phyloP scores from a whole-genome alignment of 2,329 filamentous ascomycete species.

The Venturia pyrina region DNA sequence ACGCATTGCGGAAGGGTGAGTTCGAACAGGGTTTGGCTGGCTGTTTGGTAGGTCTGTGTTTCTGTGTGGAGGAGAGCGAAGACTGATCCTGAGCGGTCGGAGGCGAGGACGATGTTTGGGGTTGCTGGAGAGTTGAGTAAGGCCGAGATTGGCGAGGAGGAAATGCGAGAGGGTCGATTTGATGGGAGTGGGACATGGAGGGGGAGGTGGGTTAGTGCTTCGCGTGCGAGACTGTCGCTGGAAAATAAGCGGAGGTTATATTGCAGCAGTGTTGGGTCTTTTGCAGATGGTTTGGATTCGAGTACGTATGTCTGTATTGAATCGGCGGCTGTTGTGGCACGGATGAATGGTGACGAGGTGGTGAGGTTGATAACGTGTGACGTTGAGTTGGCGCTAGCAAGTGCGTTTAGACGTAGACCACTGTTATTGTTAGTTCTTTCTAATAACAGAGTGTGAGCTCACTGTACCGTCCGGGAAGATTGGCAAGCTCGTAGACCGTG shows the following conservation, averaged over 20 bases:
- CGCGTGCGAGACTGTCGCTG: conserved; percentile 5
- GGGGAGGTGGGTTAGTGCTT: not conserved
- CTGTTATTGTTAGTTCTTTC: not conserved
- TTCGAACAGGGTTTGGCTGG: conserved; percentile 30
- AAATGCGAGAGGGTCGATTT: not conserved
- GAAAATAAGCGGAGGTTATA: not conserved
- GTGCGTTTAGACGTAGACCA: not conserved
- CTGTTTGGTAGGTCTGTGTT: conserved; percentile 16
- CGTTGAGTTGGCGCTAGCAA: conserved; percentile 28
- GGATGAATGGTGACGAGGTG: conserved; percentile 35
- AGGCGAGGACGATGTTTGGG: conserved; percentile 20
- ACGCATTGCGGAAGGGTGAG: conserved; percentile 32
- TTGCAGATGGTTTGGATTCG: conserved; percentile 21
- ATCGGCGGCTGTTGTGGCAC: conserved; percentile 44
- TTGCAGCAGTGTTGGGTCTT: conserved; percentile 21
- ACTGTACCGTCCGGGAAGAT: not conserved
- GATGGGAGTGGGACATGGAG: not conserved
- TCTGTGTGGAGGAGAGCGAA: conserved; percentile 22
- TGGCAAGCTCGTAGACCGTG: conserved; percentile 4
- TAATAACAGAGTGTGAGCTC: not conserved
- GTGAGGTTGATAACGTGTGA: conserved; percentile 43
- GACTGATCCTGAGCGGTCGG: conserved; percentile 25
- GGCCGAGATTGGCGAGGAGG: not conserved
- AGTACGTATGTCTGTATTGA: conserved; percentile 37
- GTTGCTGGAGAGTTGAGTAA: conserved; percentile 4